Evolutionary conservation across 1,139 yeast species (phyloP), one percentile per base, ranked within the genome.

Genomic region (Suhomyces kunorum): DNA sequence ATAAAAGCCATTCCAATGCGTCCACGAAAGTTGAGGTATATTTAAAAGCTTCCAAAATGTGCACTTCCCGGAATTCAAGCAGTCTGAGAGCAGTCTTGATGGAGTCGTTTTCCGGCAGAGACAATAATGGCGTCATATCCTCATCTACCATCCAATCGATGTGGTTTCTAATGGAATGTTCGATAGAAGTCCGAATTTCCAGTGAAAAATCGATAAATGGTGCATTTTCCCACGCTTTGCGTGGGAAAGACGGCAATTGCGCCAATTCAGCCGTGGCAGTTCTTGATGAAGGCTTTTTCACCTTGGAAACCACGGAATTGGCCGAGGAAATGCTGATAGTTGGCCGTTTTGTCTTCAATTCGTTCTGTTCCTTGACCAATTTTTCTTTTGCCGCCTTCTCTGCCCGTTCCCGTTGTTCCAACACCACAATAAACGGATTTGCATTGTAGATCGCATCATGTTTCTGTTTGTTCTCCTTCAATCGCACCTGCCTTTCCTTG

Each of bases 1-100:
- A 83, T 11, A 90, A 63, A 16, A 90, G 72, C 87, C 96, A 92
- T 38, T 92, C 94, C 26, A 87, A 63, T 1, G 86, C 76, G 39
- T 74, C 78, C 0, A 66, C 64, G 30, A 83, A 81, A 0, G 74
- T 56, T 2, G 61, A 50, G 3, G 88, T 76, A 53, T 85, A 85
- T 26, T 69, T 64, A 39, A 87, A 64, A 0, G 97, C 81, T 53
- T 92, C 98, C 4, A 66, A 63, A 1, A 85, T 78, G 54, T 90
- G 97, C 2, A 76, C 57, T 27, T 64, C 61, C 44, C 92, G 74
- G 53, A 92, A 92, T 0, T 95, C 95, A 5, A 87, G 61, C 4
- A 59, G 56, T 6, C 52, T 47, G 80, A 64, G 14, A 64, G 53
- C 8, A 34, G 38, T 13, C 13, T 43, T 32, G 25, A 38, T 33